These are phyloP conservation scores for Trypanosoma caninum DNA, from an alignment of 208 protist species.

Conservation along the genomic window DNA sequence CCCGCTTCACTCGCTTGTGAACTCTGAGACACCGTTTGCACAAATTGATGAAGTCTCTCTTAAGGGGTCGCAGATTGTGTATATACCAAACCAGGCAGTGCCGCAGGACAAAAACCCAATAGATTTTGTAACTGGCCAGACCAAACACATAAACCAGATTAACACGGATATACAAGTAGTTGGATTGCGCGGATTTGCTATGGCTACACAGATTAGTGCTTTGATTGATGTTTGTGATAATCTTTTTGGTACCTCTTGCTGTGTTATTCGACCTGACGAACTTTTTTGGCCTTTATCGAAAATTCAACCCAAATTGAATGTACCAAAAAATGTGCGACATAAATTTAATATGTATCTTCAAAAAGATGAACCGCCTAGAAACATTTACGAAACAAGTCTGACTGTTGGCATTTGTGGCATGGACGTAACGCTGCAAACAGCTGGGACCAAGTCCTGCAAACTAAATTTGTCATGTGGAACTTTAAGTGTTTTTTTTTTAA, in stretches of 20 bases:
- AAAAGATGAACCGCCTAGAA: conserved; percentile 47
- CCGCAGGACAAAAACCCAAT: conserved; percentile 37
- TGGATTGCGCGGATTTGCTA: conserved; percentile 53
- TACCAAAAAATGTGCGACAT: conserved; percentile 71
- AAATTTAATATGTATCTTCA: conserved; percentile 71
- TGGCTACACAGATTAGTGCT: conserved; percentile 61
- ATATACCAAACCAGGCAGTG: conserved; percentile 62
- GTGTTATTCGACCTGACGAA: conserved; percentile 64
- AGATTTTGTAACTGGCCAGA: conserved; percentile 40
- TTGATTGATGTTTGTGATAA: conserved; percentile 66
- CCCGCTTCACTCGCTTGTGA: conserved; percentile 50
- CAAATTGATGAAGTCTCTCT: conserved; percentile 39
- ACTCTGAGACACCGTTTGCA: conserved; percentile 42
- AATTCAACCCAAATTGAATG: conserved; percentile 65
- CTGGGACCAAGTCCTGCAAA: conserved; percentile 13
- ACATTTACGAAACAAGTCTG: conserved; percentile 64
- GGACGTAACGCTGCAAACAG: conserved; percentile 25
- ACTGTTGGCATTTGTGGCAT: conserved; percentile 51
- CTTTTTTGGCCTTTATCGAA: conserved; percentile 85
- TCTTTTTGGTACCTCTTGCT: conserved; percentile 61
- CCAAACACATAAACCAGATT: conserved; percentile 60
- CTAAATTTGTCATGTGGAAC: conserved; percentile 25
- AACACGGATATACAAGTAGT: conserved; percentile 58
- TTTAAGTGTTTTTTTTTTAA: conserved; percentile 62
- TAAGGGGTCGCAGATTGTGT: conserved; percentile 51